phyloP scores from a whole-genome alignment of 2,329 filamentous ascomycete genomes.

The Raffaelea albimanens region DNA sequence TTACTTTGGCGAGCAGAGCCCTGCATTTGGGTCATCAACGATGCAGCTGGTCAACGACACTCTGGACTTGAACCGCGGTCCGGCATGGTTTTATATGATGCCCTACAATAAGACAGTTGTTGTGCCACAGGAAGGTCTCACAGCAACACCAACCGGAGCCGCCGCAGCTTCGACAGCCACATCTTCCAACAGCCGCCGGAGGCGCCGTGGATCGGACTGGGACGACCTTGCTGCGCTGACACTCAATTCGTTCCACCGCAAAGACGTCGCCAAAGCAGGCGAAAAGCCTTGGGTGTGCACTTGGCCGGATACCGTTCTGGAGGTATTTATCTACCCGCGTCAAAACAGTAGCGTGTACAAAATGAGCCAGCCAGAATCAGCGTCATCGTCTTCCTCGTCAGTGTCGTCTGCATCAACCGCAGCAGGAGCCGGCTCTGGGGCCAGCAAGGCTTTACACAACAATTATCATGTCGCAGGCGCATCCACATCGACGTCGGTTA shows the following conservation, averaged over 20 bases:
- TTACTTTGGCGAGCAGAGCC: constrained; percentile 46
- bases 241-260: constrained; percentile 22
- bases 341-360: constrained; percentile 35
- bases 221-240: background rate
- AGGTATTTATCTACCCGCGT: constrained; percentile 46
- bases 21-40: constrained; percentile 26
- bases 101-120: constrained; percentile 49
- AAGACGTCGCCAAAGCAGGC: constrained; percentile 30
- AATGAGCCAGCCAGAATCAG: constrained; percentile 1
- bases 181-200: constrained; percentile 8
- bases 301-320: constrained; percentile 46
- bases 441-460: background rate
- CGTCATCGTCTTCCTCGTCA: background rate
- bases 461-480: no score
- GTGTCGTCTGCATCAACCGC: constrained; percentile 9
- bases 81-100: constrained; percentile 42
- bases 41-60: constrained; percentile 44
- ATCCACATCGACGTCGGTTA: constrained; percentile 1
- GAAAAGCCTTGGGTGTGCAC: constrained; percentile 50
- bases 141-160: constrained; percentile 7
- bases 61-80: constrained; percentile 35
- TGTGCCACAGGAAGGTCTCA: constrained; percentile 32
- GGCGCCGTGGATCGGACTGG: background rate
- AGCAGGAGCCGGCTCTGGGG: background rate
- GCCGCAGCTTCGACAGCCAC: background rate